Base-by-base conservation (phyloP, 106 monocot genomes). In the Acorus gramineus region DNA sequence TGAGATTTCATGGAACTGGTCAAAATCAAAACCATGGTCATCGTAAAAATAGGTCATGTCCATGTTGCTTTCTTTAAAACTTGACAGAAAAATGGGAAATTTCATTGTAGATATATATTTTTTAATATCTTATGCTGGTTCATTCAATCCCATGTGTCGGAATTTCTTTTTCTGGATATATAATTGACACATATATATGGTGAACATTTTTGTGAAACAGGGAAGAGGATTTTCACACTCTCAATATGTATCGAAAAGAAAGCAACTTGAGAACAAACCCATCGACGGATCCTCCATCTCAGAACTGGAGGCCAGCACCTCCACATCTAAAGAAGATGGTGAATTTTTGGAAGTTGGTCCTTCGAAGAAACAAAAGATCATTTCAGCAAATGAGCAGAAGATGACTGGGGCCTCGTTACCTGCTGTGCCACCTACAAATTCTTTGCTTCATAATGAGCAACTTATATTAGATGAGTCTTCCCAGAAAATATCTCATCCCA, bases 211-310 rank as follows among this genome's bases (percentile, higher is more conserved):
- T 28, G 28, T 68, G 3, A 73, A 7, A 53, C 76, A 93, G 93
- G 78, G 76, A 62, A 70, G 42, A 64, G 88, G 88, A 59, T 42
- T 88, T 52, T 9, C 46, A 11, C 79, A 78, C 46, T 65, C 80
- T 46, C 67, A 68, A 50, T 61, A 81, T 70, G 66, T 66, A 42
- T 76, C 78, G 7, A 82, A 74, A 74, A 63, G 59, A 47, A 77
- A 68, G 47, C 52, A 58, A 52, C 11, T n/a, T 63, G 81, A 75
- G 52, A 61, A 48, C 46, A 50, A 57, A 8, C 11, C 28, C 62
- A 48, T 54, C 62, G 52, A 10, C 46, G 59, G 55, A 8, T 28
- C 60, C 4, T 54, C 2, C 7, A 57, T 11, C 46, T 52, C 55
- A n/a, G 13, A 13, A 62, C 28, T 60, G 71, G 62, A 74, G 66